A percentile compares a stretch with the other conserved stretches of the same genome.
phyloP scores from a whole-genome alignment of 192 early-diverging fungal genomes.

The Coemansia umbellata region DNA sequence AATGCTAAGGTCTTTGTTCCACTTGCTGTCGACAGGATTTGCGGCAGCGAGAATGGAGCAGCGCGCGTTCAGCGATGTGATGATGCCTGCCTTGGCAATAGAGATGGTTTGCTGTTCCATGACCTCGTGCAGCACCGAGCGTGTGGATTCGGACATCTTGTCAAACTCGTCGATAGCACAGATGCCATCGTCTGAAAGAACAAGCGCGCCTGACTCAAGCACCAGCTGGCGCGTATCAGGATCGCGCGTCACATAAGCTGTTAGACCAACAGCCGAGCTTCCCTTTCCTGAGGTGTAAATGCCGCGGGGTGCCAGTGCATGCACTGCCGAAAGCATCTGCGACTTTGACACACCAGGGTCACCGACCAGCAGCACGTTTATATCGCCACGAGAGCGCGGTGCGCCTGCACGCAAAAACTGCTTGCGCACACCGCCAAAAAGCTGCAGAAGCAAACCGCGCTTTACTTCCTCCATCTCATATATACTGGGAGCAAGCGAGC shows the following conservation, averaged over 20 bases:
- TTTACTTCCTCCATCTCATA: slow-evolving; percentile 97
- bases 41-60: slow-evolving; percentile 92
- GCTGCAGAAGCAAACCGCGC: slow-evolving; percentile 89
- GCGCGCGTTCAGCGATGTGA: slow-evolving; percentile 94
- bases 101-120: slow-evolving; percentile 99
- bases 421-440: slow-evolving; percentile 95
- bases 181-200: slow-evolving; percentile 91
- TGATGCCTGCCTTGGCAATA: slow-evolving; percentile 98
- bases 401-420: slow-evolving; percentile 64
- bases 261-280: slow-evolving; percentile 92
- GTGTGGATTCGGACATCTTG: slow-evolving; percentile 94
- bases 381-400: slow-evolving; percentile 77
- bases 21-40: slow-evolving; percentile 91
- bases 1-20: slow-evolving; percentile 74
- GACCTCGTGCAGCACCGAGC: slow-evolving; percentile 95
- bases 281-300: slow-evolving; percentile 98
- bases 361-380: slow-evolving; percentile 92
- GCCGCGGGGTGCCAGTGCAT: slow-evolving; percentile 90
- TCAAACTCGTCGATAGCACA: slow-evolving; percentile 99
- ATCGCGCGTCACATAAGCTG: slow-evolving; percentile 91
- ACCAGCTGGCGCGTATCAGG: slow-evolving; percentile 95
- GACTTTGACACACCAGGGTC: slow-evolving; percentile 97
- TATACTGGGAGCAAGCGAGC: slow-evolving; percentile 90
- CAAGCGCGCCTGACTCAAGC: slow-evolving; percentile 93
- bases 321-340: slow-evolving; percentile 87